Evolutionary conservation across 2,329 filamentous ascomycete species (phyloP).

Genomic region (Fusarium nodosum): DNA sequence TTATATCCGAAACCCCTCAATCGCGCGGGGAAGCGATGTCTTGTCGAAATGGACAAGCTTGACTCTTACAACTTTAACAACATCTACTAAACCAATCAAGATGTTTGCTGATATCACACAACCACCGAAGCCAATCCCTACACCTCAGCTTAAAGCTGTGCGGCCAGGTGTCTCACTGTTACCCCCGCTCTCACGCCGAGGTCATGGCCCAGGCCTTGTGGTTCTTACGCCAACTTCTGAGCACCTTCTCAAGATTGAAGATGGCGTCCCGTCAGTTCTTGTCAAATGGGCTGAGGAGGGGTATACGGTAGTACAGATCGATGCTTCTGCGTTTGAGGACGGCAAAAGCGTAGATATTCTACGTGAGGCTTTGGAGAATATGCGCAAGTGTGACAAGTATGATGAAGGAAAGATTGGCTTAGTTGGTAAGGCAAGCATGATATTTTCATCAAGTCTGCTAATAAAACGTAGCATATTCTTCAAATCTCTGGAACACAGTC

Average conservation of each 20-base stretch:
- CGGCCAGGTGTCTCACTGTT: slow-evolving; percentile 46
- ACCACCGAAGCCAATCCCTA: slow-evolving; percentile 44
- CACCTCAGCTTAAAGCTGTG: slow-evolving; percentile 31
- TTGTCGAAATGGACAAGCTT: background rate
- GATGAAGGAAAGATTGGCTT: slow-evolving; percentile 58
- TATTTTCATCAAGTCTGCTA: accelerated
- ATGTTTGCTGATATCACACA: slow-evolving; percentile 48
- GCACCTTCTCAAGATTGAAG: slow-evolving; percentile 40
- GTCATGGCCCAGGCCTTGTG: slow-evolving; percentile 56
- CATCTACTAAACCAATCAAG: background rate
- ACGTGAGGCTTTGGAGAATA: slow-evolving; percentile 39
- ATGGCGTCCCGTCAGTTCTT: slow-evolving; percentile 65
- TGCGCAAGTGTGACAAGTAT: slow-evolving; percentile 50
- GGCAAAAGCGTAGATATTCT: slow-evolving; percentile 34
- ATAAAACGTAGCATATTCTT: slow-evolving; percentile 20
- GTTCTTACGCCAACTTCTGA: slow-evolving; percentile 47
- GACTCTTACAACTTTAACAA: background rate
- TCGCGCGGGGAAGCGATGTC: slow-evolving; percentile 5
- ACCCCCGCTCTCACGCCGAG: slow-evolving; percentile 55
- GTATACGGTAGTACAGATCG: slow-evolving; percentile 65
- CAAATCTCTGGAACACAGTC: slow-evolving; percentile 41
- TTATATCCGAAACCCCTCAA: slow-evolving; percentile 20
- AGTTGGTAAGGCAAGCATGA: slow-evolving; percentile 47
- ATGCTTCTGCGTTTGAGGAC: slow-evolving; percentile 6
- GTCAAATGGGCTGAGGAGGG: slow-evolving; percentile 81